A percentile compares a stretch with the other conserved stretches of the same genome.
These are phyloP conservation scores for Yarrowia galli DNA, from an alignment of 1,139 yeast genomes.

Conservation along the genomic window DNA sequence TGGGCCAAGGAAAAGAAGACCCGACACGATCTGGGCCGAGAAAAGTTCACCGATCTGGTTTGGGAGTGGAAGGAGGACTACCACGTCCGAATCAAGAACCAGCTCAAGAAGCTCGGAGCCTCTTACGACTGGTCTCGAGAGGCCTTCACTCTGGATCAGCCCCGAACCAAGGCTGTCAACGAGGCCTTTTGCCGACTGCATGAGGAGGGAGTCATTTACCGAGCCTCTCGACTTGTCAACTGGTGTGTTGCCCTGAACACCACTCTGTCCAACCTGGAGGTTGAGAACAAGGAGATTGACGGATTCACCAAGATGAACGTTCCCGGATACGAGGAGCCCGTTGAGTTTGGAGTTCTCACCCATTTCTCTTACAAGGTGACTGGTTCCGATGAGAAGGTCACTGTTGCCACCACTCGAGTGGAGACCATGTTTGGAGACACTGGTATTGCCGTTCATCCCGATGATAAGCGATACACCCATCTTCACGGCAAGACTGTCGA, in stretches of 20 bases:
- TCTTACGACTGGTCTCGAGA: conserved; percentile 96
- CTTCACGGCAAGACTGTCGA: conserved; percentile 90
- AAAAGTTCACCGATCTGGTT: conserved; percentile 81
- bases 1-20: conserved; percentile 90
- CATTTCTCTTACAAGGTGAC: conserved; percentile 92
- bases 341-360: conserved; percentile 95
- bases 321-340: conserved; percentile 88
- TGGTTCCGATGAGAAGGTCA: conserved; percentile 82
- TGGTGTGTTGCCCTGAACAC: conserved; percentile 97
- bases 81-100: conserved; percentile 82
- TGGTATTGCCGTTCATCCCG: conserved; percentile 96
- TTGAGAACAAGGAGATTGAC: conserved; percentile 85
- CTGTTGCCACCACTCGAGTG: conserved; percentile 98
- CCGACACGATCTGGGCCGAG: conserved; percentile 95
- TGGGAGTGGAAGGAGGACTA: conserved; percentile 99
- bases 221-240: conserved; percentile 91
- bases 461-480: conserved; percentile 90
- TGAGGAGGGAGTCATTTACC: conserved; percentile 94
- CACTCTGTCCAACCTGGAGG: conserved; percentile 94
- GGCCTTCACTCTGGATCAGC: conserved; percentile 88
- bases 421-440: conserved; percentile 98
- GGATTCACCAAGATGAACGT: conserved; percentile 83
- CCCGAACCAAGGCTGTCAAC: conserved; percentile 76
- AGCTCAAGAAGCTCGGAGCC: conserved; percentile 88
- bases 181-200: conserved; percentile 92